These are phyloP conservation scores for Smallanthus sonchifolius DNA, from an alignment of 129 eudicot species.

Conservation along the genomic window DNA sequence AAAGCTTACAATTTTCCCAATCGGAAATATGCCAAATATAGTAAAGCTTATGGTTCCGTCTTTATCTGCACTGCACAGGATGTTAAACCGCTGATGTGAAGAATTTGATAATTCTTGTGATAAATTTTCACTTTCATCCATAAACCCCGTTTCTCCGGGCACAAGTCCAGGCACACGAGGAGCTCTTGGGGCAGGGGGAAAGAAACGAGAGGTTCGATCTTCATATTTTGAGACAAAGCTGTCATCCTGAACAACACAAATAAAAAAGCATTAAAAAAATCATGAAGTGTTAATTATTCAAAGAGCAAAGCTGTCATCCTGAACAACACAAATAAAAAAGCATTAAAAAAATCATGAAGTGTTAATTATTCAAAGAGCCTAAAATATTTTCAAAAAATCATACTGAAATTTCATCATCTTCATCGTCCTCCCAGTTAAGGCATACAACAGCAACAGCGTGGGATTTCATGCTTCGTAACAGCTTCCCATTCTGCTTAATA, in stretches of 20 bases:
- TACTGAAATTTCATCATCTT: conserved; percentile 41
- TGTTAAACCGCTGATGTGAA: conserved; percentile 71
- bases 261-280: not conserved
- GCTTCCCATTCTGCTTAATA: conserved; percentile 78
- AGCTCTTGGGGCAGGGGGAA: conserved; percentile 89
- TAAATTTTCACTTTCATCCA: conserved; percentile 79
- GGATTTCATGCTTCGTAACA: conserved; percentile 70
- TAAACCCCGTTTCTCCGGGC: conserved; percentile 75
- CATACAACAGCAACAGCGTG: conserved; percentile 75
- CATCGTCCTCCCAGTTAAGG: conserved; percentile 88
- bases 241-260: conserved; percentile 46
- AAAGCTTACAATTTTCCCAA: conserved; percentile 79
- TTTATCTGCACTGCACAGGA: conserved; percentile 85
- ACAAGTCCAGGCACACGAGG: conserved; percentile 89
- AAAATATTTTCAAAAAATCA: conserved; percentile 14
- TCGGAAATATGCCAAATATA: conserved; percentile 93
- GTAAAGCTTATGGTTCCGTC: conserved; percentile 77
- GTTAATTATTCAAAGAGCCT: conserved; percentile 16
- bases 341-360: not conserved
- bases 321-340: conserved; percentile 7
- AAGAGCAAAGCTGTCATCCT: conserved; percentile 55
- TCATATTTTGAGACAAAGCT: conserved; percentile 48
- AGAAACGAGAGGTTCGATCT: conserved; percentile 91
- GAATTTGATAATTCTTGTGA: conserved; percentile 69
- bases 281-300: no score